Base-by-base conservation (phyloP, 2,329 filamentous ascomycete genomes). In the Pseudogymnoascus sp. region DNA sequence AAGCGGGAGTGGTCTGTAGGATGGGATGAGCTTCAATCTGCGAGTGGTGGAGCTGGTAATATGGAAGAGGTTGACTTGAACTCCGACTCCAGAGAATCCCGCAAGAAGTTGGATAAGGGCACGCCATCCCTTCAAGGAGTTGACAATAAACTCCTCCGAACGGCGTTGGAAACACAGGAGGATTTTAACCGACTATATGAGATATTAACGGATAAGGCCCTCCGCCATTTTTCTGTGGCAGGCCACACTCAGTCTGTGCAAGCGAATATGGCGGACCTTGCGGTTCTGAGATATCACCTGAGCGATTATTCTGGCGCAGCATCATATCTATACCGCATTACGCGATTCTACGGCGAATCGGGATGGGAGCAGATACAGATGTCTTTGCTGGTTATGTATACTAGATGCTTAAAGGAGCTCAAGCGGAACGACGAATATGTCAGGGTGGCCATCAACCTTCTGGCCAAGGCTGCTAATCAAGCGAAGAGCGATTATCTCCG, bases 371-470 rank as follows among this genome's bases (percentile, higher is more conserved):
- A 87, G 0, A 78, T 96, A 11, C 91, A 97, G 70, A 78, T 91
- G 3, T 88, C 88, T 0, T 89, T 96, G 81, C 80, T 97, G 5
- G 83, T 90, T 65, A 88, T 97, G 80, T 94, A 97, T 71, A 84
- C 89, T 0, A 82, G 83, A 57, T 97, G 92, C 71, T 79, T 99
- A 28, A 87, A 89, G 65, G 82, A 90, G 67, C 80, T 96, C 28
- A 79, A 88, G 57, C 84, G 85, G 12, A 85, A 85, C 63, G 88
- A 93, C 59, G 90, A 96, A 64, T 95, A 91, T 68, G 85, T 92
- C 14, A 83, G 84, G 22, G 86, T 89, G 7, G 80, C 90, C 7
- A 77, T 97, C 12, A 88, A 88, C 67, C 76, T 97, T 1, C 75
- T 94, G 9, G 83, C 82, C 6, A 91, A 90, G 69, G 81, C 84